Base-by-base conservation (phyloP, 805 yeast genomes). In the Kuraishia ogatae region DNA sequence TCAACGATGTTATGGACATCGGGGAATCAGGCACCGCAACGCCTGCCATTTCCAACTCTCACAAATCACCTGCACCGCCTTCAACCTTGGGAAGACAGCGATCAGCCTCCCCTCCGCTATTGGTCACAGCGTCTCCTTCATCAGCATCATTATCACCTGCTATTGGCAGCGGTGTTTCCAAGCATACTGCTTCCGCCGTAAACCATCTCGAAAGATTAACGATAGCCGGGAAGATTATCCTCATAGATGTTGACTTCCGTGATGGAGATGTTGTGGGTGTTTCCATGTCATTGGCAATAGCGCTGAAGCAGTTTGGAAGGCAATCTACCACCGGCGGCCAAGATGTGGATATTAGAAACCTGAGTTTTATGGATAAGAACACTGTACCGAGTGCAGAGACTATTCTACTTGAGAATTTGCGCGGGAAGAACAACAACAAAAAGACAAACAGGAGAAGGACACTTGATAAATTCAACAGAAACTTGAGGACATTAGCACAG, bases 211-310 rank as follows among this genome's bases (percentile, higher is more conserved):
- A 67, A 29, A 58, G 72, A 50, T 56, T 71, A 46, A 68, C 71
- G 10, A 58, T 71, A 50, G 68, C 73, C 28, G 76, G 75, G 1
- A 63, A 65, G 55, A 66, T 71, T 7, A 54, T 71, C 20, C 57
- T 72, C 20, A 67, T 72, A 20, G 76, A 72, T 57, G 68, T 71
- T 47, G 75, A 72, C 57, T 71, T 70, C 59, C 61, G 62, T 24
- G 58, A 57, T 17, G 60, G 56, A 2, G 23, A 39, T 2, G 72
- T 67, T 8, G 56, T 54, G 22, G 62, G 59, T 43, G 72, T 69
- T 8, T 64, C 69, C 1, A 50, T 70, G 22, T 67, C 72, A 19
- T 61, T 67, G 57, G 72, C 72, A 22, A 60, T 68, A 48, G 61
- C 57, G 24, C 58, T 66, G 3, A 64, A 64, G 52, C 57, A 63